phyloP scores from a whole-genome alignment of 1,139 yeast species.

The Geotrichum candidum region DNA sequence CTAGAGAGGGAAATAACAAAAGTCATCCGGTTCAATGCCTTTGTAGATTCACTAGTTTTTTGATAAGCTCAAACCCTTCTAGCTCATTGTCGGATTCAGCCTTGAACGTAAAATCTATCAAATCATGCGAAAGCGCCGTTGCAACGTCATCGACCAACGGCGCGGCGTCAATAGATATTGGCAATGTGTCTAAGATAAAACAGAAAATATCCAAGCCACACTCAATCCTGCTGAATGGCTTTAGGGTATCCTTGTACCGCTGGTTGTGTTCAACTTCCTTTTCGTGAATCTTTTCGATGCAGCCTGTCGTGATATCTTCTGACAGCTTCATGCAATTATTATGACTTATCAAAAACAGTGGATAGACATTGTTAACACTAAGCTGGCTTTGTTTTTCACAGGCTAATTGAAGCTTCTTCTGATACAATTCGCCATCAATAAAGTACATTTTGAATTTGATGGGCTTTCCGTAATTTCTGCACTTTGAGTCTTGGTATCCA shows the following conservation, averaged over 20 bases:
- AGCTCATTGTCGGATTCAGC: slow-evolving; percentile 1
- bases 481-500: slow-evolving; percentile 9
- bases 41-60: not conserved
- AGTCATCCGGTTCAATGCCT: not conserved
- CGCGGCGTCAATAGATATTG: slow-evolving; percentile 2
- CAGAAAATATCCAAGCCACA: slow-evolving; percentile 14
- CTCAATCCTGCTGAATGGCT: slow-evolving; percentile 13
- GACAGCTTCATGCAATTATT: slow-evolving; percentile 9
- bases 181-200: slow-evolving; percentile 14
- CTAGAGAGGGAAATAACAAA: not conserved
- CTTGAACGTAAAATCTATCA: slow-evolving; percentile 5
- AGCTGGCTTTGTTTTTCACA: not conserved
- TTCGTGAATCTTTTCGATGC: slow-evolving; percentile 7
- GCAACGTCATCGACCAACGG: slow-evolving; percentile 6
- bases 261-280: slow-evolving; percentile 6
- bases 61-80: slow-evolving; percentile 4
- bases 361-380: slow-evolving; percentile 11
- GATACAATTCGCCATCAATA: slow-evolving; percentile 1
- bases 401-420: not conserved
- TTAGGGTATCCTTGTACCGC: not conserved
- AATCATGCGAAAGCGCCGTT: not conserved
- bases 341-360: slow-evolving; percentile 12
- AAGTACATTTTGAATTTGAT: slow-evolving; percentile 11
- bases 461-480: slow-evolving; percentile 14
- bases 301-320: slow-evolving; percentile 8